Conservation (phyloP, 2,329 filamentous ascomycete species). For the Penicillium crustosum region DNA sequence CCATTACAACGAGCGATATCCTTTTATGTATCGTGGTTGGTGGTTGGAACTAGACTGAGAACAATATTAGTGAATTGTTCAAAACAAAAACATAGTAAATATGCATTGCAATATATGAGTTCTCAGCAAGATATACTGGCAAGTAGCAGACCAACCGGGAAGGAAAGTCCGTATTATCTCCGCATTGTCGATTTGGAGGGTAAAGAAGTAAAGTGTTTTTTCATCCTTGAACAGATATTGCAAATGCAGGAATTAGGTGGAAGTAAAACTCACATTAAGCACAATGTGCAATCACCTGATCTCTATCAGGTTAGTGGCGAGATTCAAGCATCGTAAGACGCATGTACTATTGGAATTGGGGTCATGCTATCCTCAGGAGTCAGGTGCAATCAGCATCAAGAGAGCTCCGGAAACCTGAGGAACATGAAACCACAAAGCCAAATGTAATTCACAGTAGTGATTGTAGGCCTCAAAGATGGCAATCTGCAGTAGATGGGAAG, state of each 20-base stretch:
- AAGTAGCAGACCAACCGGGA: constrained; percentile 68
- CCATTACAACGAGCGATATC: constrained; percentile 10
- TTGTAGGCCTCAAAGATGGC: not conserved
- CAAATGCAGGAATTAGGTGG: constrained; percentile 10
- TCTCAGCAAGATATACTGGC: constrained; percentile 69
- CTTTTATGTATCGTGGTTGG: not conserved
- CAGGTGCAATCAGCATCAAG: constrained; percentile 6
- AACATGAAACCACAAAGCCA: not conserved
- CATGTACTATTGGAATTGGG: not conserved
- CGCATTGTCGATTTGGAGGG: constrained; percentile 67
- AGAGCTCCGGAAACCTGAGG: not conserved
- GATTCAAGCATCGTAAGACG: constrained; percentile 6
- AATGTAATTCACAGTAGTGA: not conserved
- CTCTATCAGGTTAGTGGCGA: constrained; percentile 22
- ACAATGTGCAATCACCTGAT: constrained; percentile 11
- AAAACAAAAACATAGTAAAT: not conserved
- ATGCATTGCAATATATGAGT: constrained; percentile 17
- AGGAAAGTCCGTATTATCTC: constrained; percentile 60
- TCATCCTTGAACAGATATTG: constrained; percentile 55
- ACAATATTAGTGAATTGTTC: constrained; percentile 6
- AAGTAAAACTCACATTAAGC: constrained; percentile 25
- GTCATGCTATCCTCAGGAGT: constrained; percentile 5
- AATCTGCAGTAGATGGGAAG: not conserved
- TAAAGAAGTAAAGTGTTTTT: constrained; percentile 63
- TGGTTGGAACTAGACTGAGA: not conserved